Conservation (phyloP, 768 basidiomycete species). For the Russula ochroleuca region DNA sequence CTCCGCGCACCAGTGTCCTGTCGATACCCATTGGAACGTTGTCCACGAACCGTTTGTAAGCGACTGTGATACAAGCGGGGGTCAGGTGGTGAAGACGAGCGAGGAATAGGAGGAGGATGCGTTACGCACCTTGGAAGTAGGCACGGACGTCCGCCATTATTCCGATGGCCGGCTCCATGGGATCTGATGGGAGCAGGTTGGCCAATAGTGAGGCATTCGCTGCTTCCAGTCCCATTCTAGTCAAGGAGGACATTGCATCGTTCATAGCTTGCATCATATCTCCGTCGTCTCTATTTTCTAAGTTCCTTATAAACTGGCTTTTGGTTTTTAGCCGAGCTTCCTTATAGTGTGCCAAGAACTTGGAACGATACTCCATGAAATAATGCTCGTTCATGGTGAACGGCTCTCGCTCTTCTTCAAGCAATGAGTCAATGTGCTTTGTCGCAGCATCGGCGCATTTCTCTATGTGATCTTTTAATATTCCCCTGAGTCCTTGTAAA, state of each 20-base stretch:
- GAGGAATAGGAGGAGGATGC: background rate
- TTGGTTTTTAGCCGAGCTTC: conserved; percentile 26
- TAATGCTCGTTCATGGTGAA: conserved; percentile 31
- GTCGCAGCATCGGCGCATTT: conserved; percentile 1
- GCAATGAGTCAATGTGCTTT: conserved; percentile 16
- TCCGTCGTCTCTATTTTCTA: background rate
- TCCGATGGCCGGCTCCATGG: conserved; percentile 48
- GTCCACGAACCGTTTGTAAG: conserved; percentile 57
- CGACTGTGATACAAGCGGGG: conserved; percentile 35
- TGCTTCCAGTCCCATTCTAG: conserved; percentile 39
- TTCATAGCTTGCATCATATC: background rate
- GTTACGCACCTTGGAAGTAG: conserved; percentile 63
- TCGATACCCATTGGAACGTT: conserved; percentile 55
- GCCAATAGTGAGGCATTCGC: conserved; percentile 41
- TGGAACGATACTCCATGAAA: conserved; percentile 36
- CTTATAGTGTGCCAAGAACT: conserved; percentile 50
- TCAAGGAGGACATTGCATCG: conserved; percentile 37
- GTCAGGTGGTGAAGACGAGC: conserved; percentile 1
- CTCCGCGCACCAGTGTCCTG: conserved; percentile 47
- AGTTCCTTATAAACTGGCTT: background rate
- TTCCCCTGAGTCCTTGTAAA: background rate
- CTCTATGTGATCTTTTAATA: conserved; percentile 16
- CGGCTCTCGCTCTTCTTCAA: conserved; percentile 24
- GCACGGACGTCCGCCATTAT: conserved; percentile 72
- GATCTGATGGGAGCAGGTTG: conserved; percentile 48